Base-by-base conservation (phyloP, 768 basidiomycete species). In the Russula griseocarnosa region DNA sequence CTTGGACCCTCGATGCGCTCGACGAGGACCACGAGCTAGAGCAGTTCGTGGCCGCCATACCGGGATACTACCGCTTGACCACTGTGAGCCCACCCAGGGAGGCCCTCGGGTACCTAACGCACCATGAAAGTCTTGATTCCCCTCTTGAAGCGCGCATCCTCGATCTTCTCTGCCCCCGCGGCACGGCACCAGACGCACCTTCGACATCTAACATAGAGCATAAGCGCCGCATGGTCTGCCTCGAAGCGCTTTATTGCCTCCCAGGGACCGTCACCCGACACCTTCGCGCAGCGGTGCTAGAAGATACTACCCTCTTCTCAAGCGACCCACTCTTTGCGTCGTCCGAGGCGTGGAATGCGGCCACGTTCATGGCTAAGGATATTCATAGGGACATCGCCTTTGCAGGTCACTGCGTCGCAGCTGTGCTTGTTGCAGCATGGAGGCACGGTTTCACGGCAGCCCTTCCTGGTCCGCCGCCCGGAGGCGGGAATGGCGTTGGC, bases 11-110 rank as follows among this genome's bases (percentile, higher is more conserved):
- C 22, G 55, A 63, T 1, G 51, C 40, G 7, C 55, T 65, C 7
- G 64, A 65, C 38, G 64, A 65, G 26, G 64, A 65, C 26, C 61
- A 63, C 13, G 64, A 65, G 11, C 38, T 65, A 9, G 64, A 65
- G 50, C 34, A 51, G 42, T 24, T 65, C 26, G 40, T 65, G 4
- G 47, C 49, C 7, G 60, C 64, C 18, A 63, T 65, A 51, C 61
- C 64, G 2, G 64, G 61, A 14, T 64, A 64, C n/a, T 62, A 62
- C 38, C 55, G 58, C 13, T 64, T 58, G 26, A 26, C 58, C 28
- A 55, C 54, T 4, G 63, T 60, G 3, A 54, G 9, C 4, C 32
- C 63, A 7, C 58, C 63, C 7, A n/a, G 6, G 1, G 38, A 11
- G 22, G 63, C 54, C 13, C 59, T 60, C 28, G 2, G 42, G 11